Evolutionary conservation across 106 monocot species (phyloP), one percentile per base, ranked within the genome.

Genomic region (Acorus calamus): DNA sequence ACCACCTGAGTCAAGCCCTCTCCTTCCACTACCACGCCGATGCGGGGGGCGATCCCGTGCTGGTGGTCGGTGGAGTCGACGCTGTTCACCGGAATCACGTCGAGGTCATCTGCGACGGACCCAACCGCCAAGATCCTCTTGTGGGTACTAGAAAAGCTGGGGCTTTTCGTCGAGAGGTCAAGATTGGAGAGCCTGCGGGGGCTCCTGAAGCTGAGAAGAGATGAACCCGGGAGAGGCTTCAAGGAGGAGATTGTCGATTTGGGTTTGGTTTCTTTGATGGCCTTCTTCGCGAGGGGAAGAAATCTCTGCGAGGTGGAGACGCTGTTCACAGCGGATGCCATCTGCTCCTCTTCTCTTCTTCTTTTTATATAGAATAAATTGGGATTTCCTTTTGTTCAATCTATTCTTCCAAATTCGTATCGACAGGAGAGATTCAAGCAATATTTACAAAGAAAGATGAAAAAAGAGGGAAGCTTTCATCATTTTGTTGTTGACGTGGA

Each of bases 11-110:
- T 44, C 50, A 43, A 10, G 56, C 52, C 50, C 60, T 55, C 11
- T 47, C 59, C 3, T 75, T 60, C 55, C 66, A 50, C 42, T 64
- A 53, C 14, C 53, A 13, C 28, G 58, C 63, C 9, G 42, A 10
- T 53, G 9, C 8, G 14, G 14, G 52, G 47, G 4, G 48, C 14
- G 10, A 63, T 12, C 7, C 62, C 80, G 14, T 28, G 67, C 46
- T 64, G 78, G 58, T 73, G 73, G 56, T 73, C 73, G 47, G 58
- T 69, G 8, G 72, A 64, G 59, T 75, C 74, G 11, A n/a, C n/a
- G 52, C 66, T 71, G 42, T 62, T 61, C 50, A 70, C 66, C 43
- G 80, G 71, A 52, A 75, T 66, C 14, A 75, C 80, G 53, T 75
- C 71, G 8, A 56, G 49, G 3, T 77, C 77, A 4, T 72, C 72